Evolutionary conservation across 2,329 filamentous ascomycete genomes (phyloP), one percentile per base, ranked within the genome.

Genomic region (Aphanoascus verrucosus): DNA sequence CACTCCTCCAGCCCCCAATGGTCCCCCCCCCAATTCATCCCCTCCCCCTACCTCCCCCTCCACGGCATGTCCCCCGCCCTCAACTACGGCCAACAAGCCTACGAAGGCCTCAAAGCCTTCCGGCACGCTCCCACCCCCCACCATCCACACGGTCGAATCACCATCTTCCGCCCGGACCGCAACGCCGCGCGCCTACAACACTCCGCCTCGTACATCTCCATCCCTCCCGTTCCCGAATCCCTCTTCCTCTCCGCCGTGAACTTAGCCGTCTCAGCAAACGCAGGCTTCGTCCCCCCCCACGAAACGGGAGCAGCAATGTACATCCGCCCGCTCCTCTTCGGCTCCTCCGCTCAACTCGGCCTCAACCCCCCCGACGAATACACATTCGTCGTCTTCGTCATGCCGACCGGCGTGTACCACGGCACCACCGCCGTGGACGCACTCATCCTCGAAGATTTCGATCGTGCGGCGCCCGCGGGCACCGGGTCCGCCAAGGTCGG

Each of bases 61-160:
- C 91, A 97, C 71, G 93, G 91, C 69, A 93, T 98, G 87, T 84
- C 90, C 0, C 90, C 93, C 0, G 91, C 83, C 42, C 81, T 97
- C 60, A 98, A 98, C 78, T 98, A 98, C 70, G 89, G 91, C 55
- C 89, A 95, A 67, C 93, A 97, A 74, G 91, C 88, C 63, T 98
- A 94, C 76, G 93, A 98, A 69, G 93, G 93, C n/a, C 82, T 97
- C 68, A 97, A 97, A 72, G 90, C 91, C 53, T 96, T 96, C 79
- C 88, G 91, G 58, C 66, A 69, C 53, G 76, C 78, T 1, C 86
- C 88, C 15, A 54, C 56, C 17, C 37, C 51, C 9, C 43, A 53
- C 14, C 47, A 54, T n/a, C 55, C 78, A 55, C 81, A 85, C 68
- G 67, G 76, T 56, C 71, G 73, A 56, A 90, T 97, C 72, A 81